These are phyloP conservation scores for Gremmenia infestans DNA, from an alignment of 2,329 filamentous ascomycete species.

Conservation along the genomic window DNA sequence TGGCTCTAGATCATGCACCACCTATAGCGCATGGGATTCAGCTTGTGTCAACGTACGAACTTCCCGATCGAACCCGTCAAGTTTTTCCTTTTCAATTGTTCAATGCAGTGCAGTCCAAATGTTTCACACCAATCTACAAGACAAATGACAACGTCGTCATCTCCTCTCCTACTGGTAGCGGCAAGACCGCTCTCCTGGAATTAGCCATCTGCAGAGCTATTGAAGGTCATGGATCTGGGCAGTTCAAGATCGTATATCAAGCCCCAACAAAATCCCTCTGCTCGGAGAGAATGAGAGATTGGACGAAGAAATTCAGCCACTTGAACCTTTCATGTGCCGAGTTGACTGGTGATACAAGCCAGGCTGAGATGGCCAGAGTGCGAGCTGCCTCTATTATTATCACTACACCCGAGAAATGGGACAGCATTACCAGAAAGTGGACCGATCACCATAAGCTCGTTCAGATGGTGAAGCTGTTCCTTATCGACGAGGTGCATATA, in stretches of 20 bases:
- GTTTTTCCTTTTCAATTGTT: constrained; percentile 72
- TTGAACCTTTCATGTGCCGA: constrained; percentile 68
- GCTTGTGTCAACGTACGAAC: constrained; percentile 51
- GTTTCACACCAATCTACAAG: constrained; percentile 61
- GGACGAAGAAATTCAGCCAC: constrained; percentile 66
- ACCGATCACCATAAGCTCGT: constrained; percentile 72
- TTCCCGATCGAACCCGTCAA: constrained; percentile 65
- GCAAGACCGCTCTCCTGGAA: constrained; percentile 78
- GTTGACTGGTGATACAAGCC: constrained; percentile 75
- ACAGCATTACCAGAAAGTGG: constrained; percentile 85
- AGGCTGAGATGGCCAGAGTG: constrained; percentile 59
- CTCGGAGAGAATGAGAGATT: constrained; percentile 70
- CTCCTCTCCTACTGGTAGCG: constrained; percentile 77
- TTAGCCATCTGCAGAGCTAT: constrained; percentile 73
- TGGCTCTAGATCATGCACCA: constrained; percentile 25
- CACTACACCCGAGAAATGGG: constrained; percentile 89
- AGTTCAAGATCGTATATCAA: constrained; percentile 80
- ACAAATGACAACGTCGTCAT: constrained; percentile 73
- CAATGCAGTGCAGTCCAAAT: constrained; percentile 80
- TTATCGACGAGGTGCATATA: constrained; percentile 87
- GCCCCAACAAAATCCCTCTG: constrained; percentile 82
- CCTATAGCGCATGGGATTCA: constrained; percentile 45
- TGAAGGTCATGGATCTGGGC: constrained; percentile 47
- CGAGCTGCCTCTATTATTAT: constrained; percentile 76
- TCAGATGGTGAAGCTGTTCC: constrained; percentile 69